Percentiles rank a stretch among this genome's conserved stretches.
phyloP scores from a whole-genome alignment of 176 grass and related monocot species.

The Eragrostis nindensis region DNA sequence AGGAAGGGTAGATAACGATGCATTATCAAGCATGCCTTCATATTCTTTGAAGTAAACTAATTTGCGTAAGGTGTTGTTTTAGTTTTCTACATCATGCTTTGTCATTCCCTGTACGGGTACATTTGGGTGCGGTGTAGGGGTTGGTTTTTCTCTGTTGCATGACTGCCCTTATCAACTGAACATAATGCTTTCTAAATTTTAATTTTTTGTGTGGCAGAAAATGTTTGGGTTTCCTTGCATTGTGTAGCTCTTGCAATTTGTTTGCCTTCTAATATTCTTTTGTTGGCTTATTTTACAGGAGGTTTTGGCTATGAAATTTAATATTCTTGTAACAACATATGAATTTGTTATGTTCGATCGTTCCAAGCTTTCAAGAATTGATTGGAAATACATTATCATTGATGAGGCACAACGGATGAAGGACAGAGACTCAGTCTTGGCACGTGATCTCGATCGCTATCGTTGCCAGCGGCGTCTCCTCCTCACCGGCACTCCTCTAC shows the following conservation, averaged over 20 bases:
- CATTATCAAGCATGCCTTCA: neutral
- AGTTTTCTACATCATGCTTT: neutral
- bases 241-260: neutral
- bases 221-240: neutral
- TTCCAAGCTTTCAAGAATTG: conserved; percentile 97
- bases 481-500: conserved; percentile 95
- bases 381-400: conserved; percentile 99
- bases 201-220: conserved; percentile 15
- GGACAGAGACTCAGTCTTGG: conserved; percentile 94
- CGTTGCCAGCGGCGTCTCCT: conserved; percentile 94
- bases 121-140: neutral
- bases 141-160: conserved; percentile 14
- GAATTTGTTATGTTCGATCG: conserved; percentile 99
- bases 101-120: neutral
- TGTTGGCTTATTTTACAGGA: conserved; percentile 58
- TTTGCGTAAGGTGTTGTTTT: neutral
- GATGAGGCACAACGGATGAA: conserved; percentile 99
- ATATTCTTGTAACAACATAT: conserved; percentile 98
- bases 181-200: neutral
- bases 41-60: neutral
- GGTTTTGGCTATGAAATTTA: conserved; percentile 96
- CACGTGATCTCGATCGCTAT: conserved; percentile 94
- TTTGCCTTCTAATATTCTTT: conserved; percentile 17
- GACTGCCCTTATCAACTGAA: neutral
- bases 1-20: conserved; percentile 1